Evolutionary conservation across 306 rosid species (phyloP).

Genomic region (Pueraria montana): DNA sequence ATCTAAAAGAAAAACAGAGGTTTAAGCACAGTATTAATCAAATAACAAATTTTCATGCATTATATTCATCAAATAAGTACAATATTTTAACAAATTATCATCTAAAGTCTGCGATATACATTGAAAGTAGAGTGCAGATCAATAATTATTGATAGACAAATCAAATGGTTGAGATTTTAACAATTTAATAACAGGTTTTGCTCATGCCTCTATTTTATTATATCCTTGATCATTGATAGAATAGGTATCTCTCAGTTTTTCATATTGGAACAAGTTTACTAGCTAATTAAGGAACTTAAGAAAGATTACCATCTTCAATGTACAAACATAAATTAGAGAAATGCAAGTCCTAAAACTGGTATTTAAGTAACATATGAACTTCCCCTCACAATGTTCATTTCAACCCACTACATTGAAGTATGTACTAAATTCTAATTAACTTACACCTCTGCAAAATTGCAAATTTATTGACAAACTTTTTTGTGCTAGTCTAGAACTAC

Average conservation of each 20-base stretch:
- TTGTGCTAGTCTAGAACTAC: background rate
- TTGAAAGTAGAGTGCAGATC: background rate
- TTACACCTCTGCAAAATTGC: background rate
- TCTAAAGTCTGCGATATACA: background rate
- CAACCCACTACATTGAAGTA: background rate
- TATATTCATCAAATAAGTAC: background rate
- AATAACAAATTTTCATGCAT: background rate
- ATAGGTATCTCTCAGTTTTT: background rate
- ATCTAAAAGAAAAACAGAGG: constrained; percentile 14
- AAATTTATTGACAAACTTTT: background rate
- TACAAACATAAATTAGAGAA: background rate
- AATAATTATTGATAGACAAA: background rate
- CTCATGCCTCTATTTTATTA: background rate
- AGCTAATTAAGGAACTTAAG: background rate
- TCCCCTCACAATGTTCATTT: background rate
- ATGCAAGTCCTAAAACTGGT: background rate
- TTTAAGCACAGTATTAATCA: constrained; percentile 1
- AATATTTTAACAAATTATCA: background rate
- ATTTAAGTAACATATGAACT: background rate
- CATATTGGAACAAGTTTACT: background rate
- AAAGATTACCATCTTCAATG: background rate
- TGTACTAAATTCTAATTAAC: background rate
- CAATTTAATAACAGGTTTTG: background rate
- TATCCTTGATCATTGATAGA: background rate
- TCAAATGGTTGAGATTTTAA: background rate